These are phyloP conservation scores for Taphrina sp. DNA, from an alignment of 1,139 yeast genomes.

Conservation along the genomic window DNA sequence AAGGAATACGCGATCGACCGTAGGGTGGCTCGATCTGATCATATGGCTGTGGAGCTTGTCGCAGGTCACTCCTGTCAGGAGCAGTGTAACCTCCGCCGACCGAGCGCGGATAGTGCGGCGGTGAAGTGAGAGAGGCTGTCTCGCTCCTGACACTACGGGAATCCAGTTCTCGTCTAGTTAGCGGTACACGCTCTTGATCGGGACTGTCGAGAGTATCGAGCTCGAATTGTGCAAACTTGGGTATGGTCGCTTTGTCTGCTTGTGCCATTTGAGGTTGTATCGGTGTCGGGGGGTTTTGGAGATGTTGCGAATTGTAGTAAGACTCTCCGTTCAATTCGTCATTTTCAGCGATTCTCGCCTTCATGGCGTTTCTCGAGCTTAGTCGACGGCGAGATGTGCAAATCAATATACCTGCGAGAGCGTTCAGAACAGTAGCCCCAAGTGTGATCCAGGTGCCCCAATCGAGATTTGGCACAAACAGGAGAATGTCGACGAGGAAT, in stretches of 20 bases:
- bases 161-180: background rate
- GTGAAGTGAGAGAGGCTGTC: constrained; percentile 4
- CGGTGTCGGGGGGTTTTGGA: constrained; percentile 1
- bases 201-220: constrained; percentile 1
- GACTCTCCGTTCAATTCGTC: constrained; percentile 27
- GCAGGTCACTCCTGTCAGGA: constrained; percentile 4
- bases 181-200: background rate
- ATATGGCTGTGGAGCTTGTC: background rate
- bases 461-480: constrained; percentile 54
- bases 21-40: background rate
- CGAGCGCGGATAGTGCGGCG: constrained; percentile 3
- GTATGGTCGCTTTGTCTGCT: constrained; percentile 19
- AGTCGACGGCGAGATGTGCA: constrained; percentile 56
- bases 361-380: constrained; percentile 50
- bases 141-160: constrained; percentile 17
- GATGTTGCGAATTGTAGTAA: constrained; percentile 14
- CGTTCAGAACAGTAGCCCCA: constrained; percentile 50
- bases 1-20: constrained; percentile 9
- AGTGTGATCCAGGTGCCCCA: constrained; percentile 59
- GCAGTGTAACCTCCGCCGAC: background rate
- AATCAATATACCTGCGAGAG: constrained; percentile 46
- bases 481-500: constrained; percentile 55
- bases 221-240: constrained; percentile 23
- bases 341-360: constrained; percentile 40
- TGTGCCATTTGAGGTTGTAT: constrained; percentile 7